Evolutionary conservation across 352 stramenopile genomes (phyloP).

Genomic region (Thraustochytrium sp.): DNA sequence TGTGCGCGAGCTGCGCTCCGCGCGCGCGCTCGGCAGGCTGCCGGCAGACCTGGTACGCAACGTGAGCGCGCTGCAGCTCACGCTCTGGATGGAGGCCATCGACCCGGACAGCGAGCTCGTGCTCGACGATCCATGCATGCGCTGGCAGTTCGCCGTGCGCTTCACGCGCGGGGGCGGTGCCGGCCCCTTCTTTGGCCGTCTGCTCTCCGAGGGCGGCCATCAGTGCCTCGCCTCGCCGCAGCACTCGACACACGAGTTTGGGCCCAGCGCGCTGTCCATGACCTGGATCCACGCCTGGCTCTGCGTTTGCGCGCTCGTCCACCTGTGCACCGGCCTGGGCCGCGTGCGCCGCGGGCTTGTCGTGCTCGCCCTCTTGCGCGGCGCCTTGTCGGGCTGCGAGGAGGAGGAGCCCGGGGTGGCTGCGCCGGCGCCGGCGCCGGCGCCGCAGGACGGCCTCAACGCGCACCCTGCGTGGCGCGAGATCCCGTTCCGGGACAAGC

Average conservation of each 20-base stretch:
- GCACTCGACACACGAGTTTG: not conserved
- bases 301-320: not conserved
- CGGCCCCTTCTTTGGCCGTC: conserved; percentile 17
- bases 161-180: conserved; percentile 4
- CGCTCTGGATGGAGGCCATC: not conserved
- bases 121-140: not conserved
- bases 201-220: not conserved
- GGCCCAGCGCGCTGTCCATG: not conserved
- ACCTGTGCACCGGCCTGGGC: not conserved
- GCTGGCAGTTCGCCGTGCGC: not conserved
- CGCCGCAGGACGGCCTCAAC: not conserved
- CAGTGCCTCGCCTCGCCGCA: not conserved
- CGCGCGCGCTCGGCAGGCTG: not conserved
- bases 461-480: not conserved
- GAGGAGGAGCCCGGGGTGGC: not conserved
- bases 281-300: conserved; percentile 40
- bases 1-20: not conserved
- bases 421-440: not conserved
- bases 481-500: conserved; percentile 1
- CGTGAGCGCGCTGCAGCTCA: not conserved
- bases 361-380: not conserved
- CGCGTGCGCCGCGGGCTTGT: not conserved
- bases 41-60: not conserved
- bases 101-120: conserved; percentile 11
- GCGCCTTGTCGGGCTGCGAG: not conserved